Evolutionary conservation across 1,284 basidiomycete genomes (phyloP).

Genomic region (Trichosporon ovoides): DNA sequence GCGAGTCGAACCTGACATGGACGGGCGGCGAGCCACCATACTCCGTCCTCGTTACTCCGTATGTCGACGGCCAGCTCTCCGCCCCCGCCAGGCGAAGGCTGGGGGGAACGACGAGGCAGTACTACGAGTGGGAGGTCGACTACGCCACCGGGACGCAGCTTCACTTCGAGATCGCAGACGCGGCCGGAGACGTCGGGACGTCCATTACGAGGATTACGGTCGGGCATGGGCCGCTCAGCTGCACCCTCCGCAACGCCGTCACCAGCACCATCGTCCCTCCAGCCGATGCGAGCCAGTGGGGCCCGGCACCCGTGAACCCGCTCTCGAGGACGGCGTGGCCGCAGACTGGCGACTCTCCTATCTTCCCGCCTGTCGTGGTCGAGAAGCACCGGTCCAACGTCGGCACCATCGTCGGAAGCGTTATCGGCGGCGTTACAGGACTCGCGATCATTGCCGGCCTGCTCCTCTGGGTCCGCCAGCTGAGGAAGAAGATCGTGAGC

Average conservation of each 20-base stretch:
- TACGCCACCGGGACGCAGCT: background rate
- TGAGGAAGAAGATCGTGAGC: background rate
- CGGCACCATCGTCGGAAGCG: background rate
- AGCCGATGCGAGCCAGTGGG: no score
- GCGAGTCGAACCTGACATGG: background rate
- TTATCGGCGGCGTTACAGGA: background rate
- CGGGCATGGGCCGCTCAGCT: background rate
- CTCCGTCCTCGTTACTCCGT: background rate
- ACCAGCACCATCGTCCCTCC: no score
- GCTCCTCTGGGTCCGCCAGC: background rate
- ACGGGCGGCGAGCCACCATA: background rate
- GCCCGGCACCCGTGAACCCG: background rate
- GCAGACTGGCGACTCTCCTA: background rate
- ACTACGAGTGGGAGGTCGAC: background rate
- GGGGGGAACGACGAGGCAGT: background rate
- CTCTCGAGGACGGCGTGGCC: background rate
- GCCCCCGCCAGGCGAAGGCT: background rate
- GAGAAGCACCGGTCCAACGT: background rate
- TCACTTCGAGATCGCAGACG: background rate
- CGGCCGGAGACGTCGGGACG: background rate
- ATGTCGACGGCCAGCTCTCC: no score
- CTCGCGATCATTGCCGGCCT: background rate
- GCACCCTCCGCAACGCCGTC: background rate
- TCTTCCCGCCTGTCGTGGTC: no score
- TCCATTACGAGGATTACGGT: background rate